Conservation (phyloP, 1,284 basidiomycete species). For the Abortiporus biennis region DNA sequence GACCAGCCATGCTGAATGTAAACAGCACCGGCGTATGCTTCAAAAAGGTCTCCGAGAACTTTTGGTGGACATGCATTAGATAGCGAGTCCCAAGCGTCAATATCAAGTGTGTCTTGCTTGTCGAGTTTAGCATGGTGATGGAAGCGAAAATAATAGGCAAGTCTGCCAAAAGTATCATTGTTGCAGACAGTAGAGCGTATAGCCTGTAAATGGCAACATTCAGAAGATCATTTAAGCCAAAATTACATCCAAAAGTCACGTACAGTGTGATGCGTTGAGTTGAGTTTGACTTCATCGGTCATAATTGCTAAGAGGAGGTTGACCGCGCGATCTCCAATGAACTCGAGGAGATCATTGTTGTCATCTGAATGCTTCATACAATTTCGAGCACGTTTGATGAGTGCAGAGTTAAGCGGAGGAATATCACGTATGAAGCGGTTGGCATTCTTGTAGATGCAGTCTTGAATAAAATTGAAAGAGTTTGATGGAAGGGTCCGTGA, state of each 20-base stretch:
- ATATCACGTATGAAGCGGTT: conserved; percentile 6
- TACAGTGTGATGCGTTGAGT: conserved; percentile 22
- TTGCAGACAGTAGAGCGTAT: conserved; percentile 21
- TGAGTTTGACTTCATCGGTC: conserved; percentile 21
- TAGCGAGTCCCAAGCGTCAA: conserved; percentile 15
- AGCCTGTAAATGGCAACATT: conserved; percentile 5
- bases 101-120: conserved; percentile 8
- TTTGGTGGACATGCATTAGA: conserved; percentile 20
- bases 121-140: conserved; percentile 20
- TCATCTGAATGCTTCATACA: conserved; percentile 16
- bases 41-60: conserved; percentile 26
- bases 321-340: conserved; percentile 26
- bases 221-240: conserved; percentile 2
- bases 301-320: conserved; percentile 24
- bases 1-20: conserved; percentile 23
- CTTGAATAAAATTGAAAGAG: conserved; percentile 5
- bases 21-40: conserved; percentile 26
- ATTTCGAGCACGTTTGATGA: conserved; percentile 13
- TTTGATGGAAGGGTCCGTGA: not conserved
- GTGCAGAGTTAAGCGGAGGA: conserved; percentile 4
- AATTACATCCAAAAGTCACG: conserved; percentile 2
- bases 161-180: conserved; percentile 27
- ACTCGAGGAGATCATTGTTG: conserved; percentile 29
- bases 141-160: conserved; percentile 22
- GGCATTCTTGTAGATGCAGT: conserved; percentile 7